Percentiles rank a stretch among this genome's conserved stretches.
These are phyloP conservation scores for Xerocomellus chrysenteron DNA, from an alignment of 768 basidiomycete genomes.

Conservation along the genomic window DNA sequence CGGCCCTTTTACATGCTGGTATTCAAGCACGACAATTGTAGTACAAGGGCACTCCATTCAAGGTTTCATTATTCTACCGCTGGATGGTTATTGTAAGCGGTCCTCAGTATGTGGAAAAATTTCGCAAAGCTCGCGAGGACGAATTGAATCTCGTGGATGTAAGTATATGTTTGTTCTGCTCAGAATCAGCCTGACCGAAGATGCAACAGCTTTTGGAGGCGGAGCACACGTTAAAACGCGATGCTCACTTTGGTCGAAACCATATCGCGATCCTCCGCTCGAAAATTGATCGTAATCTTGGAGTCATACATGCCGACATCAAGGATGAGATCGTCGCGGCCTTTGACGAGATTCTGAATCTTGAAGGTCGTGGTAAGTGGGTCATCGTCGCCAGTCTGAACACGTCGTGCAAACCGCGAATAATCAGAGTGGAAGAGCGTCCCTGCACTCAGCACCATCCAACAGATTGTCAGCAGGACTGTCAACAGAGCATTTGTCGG, in stretches of 20 bases:
- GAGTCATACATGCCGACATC: conserved; percentile 37
- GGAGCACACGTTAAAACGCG: conserved; percentile 37
- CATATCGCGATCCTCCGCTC: conserved; percentile 32
- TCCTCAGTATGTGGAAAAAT: conserved; percentile 36
- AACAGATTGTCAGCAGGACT: conserved; percentile 7
- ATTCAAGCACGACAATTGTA: conserved; percentile 5
- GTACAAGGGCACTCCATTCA: conserved; percentile 33
- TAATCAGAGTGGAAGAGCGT: conserved; percentile 15
- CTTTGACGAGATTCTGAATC: conserved; percentile 37
- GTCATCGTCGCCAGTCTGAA: background rate
- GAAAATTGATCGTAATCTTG: conserved; percentile 40
- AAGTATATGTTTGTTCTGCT: background rate
- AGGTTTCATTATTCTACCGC: conserved; percentile 23
- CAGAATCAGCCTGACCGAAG: background rate
- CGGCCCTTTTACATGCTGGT: background rate
- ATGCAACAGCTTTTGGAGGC: conserved; percentile 35
- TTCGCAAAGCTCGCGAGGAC: conserved; percentile 40
- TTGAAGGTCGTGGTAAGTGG: conserved; percentile 16
- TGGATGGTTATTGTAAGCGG: conserved; percentile 43
- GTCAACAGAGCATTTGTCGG: conserved; percentile 13
- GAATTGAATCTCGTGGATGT: conserved; percentile 34
- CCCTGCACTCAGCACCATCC: background rate
- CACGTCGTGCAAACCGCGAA: background rate
- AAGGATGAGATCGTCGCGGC: conserved; percentile 44
- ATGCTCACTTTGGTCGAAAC: conserved; percentile 30